phyloP scores from a whole-genome alignment of 2,329 filamentous ascomycete species.

The Aspergillus arachidicola region DNA sequence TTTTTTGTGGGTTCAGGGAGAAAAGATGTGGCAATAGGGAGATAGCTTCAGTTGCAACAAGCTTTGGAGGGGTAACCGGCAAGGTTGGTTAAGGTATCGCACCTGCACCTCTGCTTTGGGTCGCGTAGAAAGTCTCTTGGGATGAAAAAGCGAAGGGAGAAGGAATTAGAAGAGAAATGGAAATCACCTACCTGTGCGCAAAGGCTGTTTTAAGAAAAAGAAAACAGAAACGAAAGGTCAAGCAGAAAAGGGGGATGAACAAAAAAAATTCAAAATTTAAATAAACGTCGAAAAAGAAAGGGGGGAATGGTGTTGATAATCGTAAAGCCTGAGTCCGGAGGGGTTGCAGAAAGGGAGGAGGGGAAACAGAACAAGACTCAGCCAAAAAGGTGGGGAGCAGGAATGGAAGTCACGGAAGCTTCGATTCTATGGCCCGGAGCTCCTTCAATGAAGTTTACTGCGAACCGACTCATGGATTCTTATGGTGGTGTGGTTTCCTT shows the following conservation, averaged over 20 bases:
- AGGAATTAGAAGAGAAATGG: not conserved
- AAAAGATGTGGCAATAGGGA: not conserved
- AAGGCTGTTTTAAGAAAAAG: not conserved
- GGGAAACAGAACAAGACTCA: constrained; percentile 4
- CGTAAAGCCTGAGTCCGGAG: constrained; percentile 15
- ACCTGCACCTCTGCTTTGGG: constrained; percentile 1
- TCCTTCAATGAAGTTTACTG: constrained; percentile 7
- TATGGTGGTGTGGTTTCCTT: not conserved
- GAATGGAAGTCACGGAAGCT: constrained; percentile 13
- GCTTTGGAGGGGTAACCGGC: constrained; percentile 21
- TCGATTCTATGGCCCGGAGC: constrained; percentile 9
- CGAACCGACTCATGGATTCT: not conserved
- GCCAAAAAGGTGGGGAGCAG: constrained; percentile 11
- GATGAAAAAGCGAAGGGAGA: not conserved
- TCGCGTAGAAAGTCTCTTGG: constrained; percentile 15
- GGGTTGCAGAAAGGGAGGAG: constrained; percentile 14
- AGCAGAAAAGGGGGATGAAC: not conserved
- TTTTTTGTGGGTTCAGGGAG: not conserved
- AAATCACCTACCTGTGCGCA: not conserved
- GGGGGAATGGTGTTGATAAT: constrained; percentile 5
- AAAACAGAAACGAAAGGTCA: not conserved
- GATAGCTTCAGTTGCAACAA: constrained; percentile 8
- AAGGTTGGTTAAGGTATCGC: constrained; percentile 5
- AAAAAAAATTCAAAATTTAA: constrained; percentile 1
- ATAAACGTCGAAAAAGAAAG: constrained; percentile 11